A percentile compares a stretch with the other conserved stretches of the same genome.
phyloP scores from a whole-genome alignment of 805 yeast genomes.

The Wickerhamomyces silvicola region DNA sequence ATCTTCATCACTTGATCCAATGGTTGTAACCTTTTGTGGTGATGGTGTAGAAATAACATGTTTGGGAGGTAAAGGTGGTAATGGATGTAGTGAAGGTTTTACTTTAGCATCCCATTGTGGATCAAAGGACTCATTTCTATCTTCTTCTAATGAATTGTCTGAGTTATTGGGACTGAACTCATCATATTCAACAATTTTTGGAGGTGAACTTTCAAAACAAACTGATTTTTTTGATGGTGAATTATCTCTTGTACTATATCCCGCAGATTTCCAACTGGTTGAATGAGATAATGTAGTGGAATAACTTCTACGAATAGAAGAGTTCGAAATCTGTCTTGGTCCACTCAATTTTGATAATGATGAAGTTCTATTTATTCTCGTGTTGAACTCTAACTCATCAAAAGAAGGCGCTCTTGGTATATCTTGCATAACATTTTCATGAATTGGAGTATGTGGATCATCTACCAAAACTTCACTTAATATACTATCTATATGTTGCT shows the following conservation, averaged over 20 bases:
- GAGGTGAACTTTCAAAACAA: slow-evolving; percentile 32
- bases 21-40: slow-evolving; percentile 19
- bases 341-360: slow-evolving; percentile 24
- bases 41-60: slow-evolving; percentile 16
- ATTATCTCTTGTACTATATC: slow-evolving; percentile 14
- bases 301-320: slow-evolving; percentile 15
- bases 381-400: slow-evolving; percentile 28
- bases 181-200: slow-evolving; percentile 30
- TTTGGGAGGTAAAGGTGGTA: slow-evolving; percentile 33
- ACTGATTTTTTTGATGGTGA: slow-evolving; percentile 33
- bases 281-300: slow-evolving; percentile 14
- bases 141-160: slow-evolving; percentile 17
- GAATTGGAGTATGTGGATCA: slow-evolving; percentile 1
- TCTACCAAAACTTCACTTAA: neutral
- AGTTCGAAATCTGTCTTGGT: slow-evolving; percentile 22
- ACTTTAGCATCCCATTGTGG: slow-evolving; percentile 22
- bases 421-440: slow-evolving; percentile 15
- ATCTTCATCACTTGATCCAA: slow-evolving; percentile 22
- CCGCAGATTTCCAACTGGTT: slow-evolving; percentile 8
- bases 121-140: slow-evolving; percentile 15
- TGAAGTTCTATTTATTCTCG: slow-evolving; percentile 21
- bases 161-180: slow-evolving; percentile 21
- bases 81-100: slow-evolving; percentile 22
- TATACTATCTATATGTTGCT: slow-evolving; percentile 4
- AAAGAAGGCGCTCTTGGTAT: slow-evolving; percentile 23